Base-by-base conservation (phyloP, 768 basidiomycete genomes). In the Lentinus tigrinus region DNA sequence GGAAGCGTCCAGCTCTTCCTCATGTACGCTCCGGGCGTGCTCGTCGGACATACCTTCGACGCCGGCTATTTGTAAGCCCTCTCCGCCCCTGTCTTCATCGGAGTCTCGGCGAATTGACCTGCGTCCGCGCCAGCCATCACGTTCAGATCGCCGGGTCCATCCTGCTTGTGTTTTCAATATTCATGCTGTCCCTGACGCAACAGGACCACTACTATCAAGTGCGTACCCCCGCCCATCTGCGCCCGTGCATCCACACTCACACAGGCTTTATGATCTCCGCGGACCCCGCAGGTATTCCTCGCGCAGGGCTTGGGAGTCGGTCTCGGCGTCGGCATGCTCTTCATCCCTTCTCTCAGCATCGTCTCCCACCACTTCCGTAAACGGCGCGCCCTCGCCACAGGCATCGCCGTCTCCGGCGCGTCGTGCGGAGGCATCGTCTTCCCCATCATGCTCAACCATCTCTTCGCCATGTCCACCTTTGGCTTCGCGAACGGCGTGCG, bases 231-330 rank as follows among this genome's bases (percentile, higher is more conserved):
- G 8, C 19, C 24, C 21, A 28, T 47, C n/a, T 21, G 5, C 19
- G 28, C 42, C 36, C 16, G 16, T 24, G 13, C 10, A 11, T 8
- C 26, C 6, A 10, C n/a, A 31, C 31, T 31, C 31, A 31, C 31
- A 31, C 31, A 31, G 31, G 11, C 31, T 31, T 31, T 28, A 17
- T 28, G 47, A 17, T 10, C 31, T 31, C 31, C 31, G 31, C 31
- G n/a, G 42, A 43, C n/a, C 54, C 9, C 42, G 17, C 74, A 81
- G 70, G 75, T 83, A 51, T 83, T 85, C 64, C 70, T 85, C 13
- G 71, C 80, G 0, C 83, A 85, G 69, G 83, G 77, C 4, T 69
- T 85, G n/a, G 82, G 80, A n/a, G 78, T 81, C 70, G 84, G 83
- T 2, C 63, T 81, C 6, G 79, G 79, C 3, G 73, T 77, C 38